Conservation (phyloP, 2,329 filamentous ascomycete genomes). For the Fusarium sp. region DNA sequence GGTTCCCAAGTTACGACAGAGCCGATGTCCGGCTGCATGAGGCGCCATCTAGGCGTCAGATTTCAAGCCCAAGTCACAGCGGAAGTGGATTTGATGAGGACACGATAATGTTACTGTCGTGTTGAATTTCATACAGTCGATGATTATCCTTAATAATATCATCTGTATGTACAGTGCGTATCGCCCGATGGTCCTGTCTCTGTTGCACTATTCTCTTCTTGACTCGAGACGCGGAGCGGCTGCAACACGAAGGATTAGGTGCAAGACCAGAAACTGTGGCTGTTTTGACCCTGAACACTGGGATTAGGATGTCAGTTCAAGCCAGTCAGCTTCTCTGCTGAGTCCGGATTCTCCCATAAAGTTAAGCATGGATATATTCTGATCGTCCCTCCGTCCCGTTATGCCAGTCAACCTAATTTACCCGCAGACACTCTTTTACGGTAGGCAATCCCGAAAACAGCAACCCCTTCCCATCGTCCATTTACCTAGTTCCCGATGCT, state of each 20-base stretch:
- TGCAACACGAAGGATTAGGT: slow-evolving; percentile 19
- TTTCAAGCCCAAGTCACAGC: slow-evolving; percentile 16
- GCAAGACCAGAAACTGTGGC: slow-evolving; percentile 21
- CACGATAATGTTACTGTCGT: slow-evolving; percentile 12
- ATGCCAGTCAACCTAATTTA: slow-evolving; percentile 30
- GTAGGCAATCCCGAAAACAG: slow-evolving; percentile 29
- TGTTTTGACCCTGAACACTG: slow-evolving; percentile 17
- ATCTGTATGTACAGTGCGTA: not conserved
- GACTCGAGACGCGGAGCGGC: slow-evolving; percentile 17
- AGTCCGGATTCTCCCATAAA: slow-evolving; percentile 39
- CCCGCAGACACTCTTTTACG: slow-evolving; percentile 15
- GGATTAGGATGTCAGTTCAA: slow-evolving; percentile 16
- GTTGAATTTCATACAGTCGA: not conserved
- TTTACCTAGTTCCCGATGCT: not conserved
- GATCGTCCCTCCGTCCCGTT: slow-evolving; percentile 37
- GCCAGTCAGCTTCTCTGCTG: slow-evolving; percentile 33
- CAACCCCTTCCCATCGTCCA: slow-evolving; percentile 8
- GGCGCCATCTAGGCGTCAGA: slow-evolving; percentile 22
- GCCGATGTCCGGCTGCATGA: slow-evolving; percentile 39
- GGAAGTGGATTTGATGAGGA: slow-evolving; percentile 21
- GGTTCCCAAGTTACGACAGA: slow-evolving; percentile 25
- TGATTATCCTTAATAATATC: not conserved
- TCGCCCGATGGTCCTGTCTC: not conserved
- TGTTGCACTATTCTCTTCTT: slow-evolving; percentile 5
- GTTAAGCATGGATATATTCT: slow-evolving; percentile 34